Conservation (phyloP, 176 grass and related monocot species). For the Triticum aestivum region DNA sequence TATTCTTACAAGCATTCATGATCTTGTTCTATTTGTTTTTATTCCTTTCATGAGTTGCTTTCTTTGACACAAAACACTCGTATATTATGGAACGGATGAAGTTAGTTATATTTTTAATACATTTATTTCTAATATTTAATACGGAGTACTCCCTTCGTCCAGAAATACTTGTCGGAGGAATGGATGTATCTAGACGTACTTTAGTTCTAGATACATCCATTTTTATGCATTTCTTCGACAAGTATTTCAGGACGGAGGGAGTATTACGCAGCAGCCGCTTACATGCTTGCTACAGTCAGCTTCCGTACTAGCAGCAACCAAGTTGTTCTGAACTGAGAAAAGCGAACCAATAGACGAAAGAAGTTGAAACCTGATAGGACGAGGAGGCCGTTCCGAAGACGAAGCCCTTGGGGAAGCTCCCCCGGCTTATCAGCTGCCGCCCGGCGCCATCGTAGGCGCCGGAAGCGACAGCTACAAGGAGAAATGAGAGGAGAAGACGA, state of each 20-base stretch:
- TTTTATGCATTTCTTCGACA: no score
- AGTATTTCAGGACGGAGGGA: no score
- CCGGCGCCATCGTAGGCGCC: background rate
- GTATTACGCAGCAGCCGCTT: background rate
- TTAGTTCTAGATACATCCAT: no score
- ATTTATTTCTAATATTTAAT: background rate
- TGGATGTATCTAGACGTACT: no score
- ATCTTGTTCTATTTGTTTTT: background rate
- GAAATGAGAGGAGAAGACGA: background rate
- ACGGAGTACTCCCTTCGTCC: no score
- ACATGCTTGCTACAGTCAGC: background rate
- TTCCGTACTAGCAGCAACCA: background rate
- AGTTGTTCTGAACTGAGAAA: background rate
- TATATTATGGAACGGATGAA: no score
- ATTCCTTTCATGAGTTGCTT: background rate
- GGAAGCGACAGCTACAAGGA: background rate
- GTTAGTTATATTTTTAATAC: background rate
- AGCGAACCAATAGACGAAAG: background rate
- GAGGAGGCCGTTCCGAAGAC: slow-evolving; percentile 33
- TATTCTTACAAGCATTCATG: background rate
- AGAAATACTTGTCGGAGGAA: no score
- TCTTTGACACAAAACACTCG: no score
- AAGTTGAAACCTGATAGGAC: slow-evolving; percentile 30
- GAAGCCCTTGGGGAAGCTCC: slow-evolving; percentile 28
- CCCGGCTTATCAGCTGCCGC: background rate